A percentile compares a stretch with the other conserved stretches of the same genome.
Conservation (phyloP, 768 basidiomycete species). For the Termitomyces heimii region DNA sequence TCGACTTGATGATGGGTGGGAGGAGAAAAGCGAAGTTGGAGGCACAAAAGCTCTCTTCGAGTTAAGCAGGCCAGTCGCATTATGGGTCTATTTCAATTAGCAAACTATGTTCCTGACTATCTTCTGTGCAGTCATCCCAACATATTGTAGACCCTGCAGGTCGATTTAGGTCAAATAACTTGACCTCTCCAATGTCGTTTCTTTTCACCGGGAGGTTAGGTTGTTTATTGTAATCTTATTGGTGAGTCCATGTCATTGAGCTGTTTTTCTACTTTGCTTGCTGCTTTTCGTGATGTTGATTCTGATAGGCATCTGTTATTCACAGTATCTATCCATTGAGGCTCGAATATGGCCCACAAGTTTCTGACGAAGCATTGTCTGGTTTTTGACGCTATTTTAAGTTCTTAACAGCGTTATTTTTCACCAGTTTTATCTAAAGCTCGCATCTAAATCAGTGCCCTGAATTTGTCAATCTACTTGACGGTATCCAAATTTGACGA, state of each 20-base stretch:
- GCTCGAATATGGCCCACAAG: not conserved
- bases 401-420: not conserved
- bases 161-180: not conserved
- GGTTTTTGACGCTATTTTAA: not conserved
- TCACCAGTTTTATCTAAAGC: not conserved
- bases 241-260: not conserved
- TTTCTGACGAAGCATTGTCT: not conserved
- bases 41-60: constrained; percentile 50
- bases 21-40: constrained; percentile 62
- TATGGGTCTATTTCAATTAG: too few species aligned
- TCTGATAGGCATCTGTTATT: not conserved
- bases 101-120: not conserved
- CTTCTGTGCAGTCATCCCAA: not conserved
- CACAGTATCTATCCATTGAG: not conserved
- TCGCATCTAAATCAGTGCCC: not conserved
- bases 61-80: not conserved
- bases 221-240: not conserved
- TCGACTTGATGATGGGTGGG: constrained; percentile 66
- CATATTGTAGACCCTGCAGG: not conserved
- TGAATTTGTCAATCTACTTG: not conserved
- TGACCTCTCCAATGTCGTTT: not conserved
- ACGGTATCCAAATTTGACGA: not conserved
- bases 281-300: not conserved
- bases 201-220: not conserved
- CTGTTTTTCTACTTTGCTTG: not conserved